Base-by-base conservation (phyloP, 192 early-diverging fungal species). In the Lobulomyces angularis region DNA sequence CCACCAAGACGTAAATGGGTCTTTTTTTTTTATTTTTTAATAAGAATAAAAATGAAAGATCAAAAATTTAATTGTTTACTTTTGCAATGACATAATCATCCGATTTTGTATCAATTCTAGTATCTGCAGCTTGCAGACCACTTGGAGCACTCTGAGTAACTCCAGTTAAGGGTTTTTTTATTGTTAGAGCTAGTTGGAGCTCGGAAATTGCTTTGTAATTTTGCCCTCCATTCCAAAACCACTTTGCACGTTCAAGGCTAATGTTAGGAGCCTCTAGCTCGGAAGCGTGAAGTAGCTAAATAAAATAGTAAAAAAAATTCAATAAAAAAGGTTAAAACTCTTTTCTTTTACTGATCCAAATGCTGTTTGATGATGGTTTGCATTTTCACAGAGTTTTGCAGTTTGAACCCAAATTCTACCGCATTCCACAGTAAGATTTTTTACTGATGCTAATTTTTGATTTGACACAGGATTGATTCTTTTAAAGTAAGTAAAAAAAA, bases 381-480 rank as follows among this genome's bases (percentile, higher is more conserved):
- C 63, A 41, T 81, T 72, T 6, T 77, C 55, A 0, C 78, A 64
- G 1, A 42, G 45, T 37, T 62, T 66, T 5, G 82, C 80, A 9
- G 68, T 69, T 39, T 79, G 59, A 3, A 84, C 50, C 80, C 82
- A 84, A 1, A 79, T 45, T n/a, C 33, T 28, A 5, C 79, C 74
- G 35, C 58, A 58, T 33, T 72, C 44, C 0, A n/a, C n/a, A n/a
- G n/a, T n/a, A n/a, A n/a, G n/a, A n/a, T n/a, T n/a, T n/a, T n/a
- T n/a, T n/a, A n/a, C n/a, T n/a, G n/a, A n/a, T n/a, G n/a, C n/a
- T n/a, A n/a, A n/a, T n/a, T n/a, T n/a, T n/a, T n/a, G n/a, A n/a
- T n/a, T n/a, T n/a, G n/a, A n/a, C n/a, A n/a, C n/a, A n/a, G n/a
- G n/a, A n/a, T n/a, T n/a, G n/a, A n/a, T n/a, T n/a, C n/a, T n/a